phyloP scores from a whole-genome alignment of 495 filamentous ascomycete genomes.

The Penicillium nucicola region DNA sequence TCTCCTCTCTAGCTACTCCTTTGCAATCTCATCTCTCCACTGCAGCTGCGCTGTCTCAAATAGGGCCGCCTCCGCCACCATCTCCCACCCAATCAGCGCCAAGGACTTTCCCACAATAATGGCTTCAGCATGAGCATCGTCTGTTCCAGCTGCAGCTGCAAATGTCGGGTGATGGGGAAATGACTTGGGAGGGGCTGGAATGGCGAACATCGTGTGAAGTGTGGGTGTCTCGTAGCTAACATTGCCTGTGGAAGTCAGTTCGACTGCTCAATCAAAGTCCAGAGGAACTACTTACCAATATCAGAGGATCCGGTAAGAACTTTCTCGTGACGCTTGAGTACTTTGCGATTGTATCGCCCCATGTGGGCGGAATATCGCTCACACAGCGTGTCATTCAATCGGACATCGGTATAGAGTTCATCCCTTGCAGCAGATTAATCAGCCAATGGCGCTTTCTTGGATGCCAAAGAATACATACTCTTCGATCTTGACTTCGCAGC shows the following conservation, averaged over 20 bases:
- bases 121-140: conserved; percentile 47
- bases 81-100: conserved; percentile 52
- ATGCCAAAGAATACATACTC: conserved; percentile 21
- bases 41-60: conserved; percentile 31
- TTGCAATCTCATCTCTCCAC: conserved; percentile 25
- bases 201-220: conserved; percentile 56
- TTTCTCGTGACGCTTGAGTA: conserved; percentile 46
- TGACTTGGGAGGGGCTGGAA: conserved; percentile 40
- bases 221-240: conserved; percentile 64
- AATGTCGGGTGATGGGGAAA: conserved; percentile 63
- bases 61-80: conserved; percentile 44
- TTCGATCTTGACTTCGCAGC: conserved; percentile 49
- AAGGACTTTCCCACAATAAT: conserved; percentile 55
- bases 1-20: conserved; percentile 10
- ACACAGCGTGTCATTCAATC: conserved; percentile 57
- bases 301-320: conserved; percentile 48
- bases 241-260: conserved; percentile 40
- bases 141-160: conserved; percentile 52
- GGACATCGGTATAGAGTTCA: conserved; percentile 56
- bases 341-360: conserved; percentile 43
- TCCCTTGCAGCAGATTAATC: conserved; percentile 15
- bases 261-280: too few relatives aligned
- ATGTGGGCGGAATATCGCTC: conserved; percentile 50
- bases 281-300: conserved; percentile 49
- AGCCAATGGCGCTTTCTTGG: background rate